Percentiles rank a stretch among this genome's conserved stretches.
Evolutionary conservation across 2,329 filamentous ascomycete genomes (phyloP).

Genomic region (Venturia nashicola): DNA sequence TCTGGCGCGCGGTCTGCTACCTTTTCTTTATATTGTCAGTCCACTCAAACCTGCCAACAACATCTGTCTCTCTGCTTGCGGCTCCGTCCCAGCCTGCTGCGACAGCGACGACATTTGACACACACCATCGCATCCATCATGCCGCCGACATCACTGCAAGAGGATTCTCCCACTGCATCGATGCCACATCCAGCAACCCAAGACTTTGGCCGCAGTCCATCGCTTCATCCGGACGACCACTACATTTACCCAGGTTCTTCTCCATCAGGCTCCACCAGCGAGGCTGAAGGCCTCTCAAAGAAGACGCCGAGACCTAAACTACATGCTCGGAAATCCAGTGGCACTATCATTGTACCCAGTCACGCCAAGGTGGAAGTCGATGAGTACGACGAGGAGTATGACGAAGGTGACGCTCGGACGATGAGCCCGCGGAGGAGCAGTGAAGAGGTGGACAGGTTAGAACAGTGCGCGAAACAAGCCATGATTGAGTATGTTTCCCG

Average conservation of each 20-base stretch:
- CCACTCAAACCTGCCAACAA: neutral
- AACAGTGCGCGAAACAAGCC: conserved; percentile 61
- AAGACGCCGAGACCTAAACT: conserved; percentile 51
- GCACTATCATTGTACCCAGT: conserved; percentile 69
- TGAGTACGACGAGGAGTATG: conserved; percentile 61
- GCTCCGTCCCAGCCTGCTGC: neutral
- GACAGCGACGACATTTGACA: neutral
- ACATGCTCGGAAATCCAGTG: conserved; percentile 64
- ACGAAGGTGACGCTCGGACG: conserved; percentile 76
- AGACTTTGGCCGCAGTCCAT: neutral
- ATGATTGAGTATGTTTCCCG: conserved; percentile 43
- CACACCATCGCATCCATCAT: neutral
- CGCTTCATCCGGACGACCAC: neutral
- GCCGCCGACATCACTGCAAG: neutral
- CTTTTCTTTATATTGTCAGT: neutral
- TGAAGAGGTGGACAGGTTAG: conserved; percentile 79
- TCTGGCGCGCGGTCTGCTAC: neutral
- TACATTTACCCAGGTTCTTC: neutral
- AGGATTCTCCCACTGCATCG: neutral
- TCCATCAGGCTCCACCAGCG: conserved; percentile 7
- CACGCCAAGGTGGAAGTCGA: conserved; percentile 63
- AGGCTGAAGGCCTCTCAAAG: conserved; percentile 2
- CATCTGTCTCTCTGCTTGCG: neutral
- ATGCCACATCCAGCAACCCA: neutral
- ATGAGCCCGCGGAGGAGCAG: conserved; percentile 91